phyloP scores from a whole-genome alignment of 2,329 filamentous ascomycete species.

The Tolypocladium ophioglossoides region DNA sequence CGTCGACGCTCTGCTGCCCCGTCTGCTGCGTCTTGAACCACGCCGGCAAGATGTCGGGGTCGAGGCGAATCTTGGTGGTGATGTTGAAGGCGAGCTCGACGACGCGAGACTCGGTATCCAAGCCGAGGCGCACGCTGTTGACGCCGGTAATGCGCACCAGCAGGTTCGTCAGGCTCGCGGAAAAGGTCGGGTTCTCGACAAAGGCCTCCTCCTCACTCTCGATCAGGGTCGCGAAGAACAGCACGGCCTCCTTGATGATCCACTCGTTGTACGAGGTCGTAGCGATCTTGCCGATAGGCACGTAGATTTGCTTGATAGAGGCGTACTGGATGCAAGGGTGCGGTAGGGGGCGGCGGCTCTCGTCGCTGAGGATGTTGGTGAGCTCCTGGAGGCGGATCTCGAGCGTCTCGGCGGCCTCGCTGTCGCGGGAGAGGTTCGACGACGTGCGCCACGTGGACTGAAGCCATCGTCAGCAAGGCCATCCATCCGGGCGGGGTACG shows the following conservation, averaged over 20 bases:
- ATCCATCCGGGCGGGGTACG: neutral
- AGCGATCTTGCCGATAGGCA: constrained; percentile 81
- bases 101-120: constrained; percentile 77
- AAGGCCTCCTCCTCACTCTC: constrained; percentile 97
- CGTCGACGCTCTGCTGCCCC: constrained; percentile 18
- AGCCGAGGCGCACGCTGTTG: constrained; percentile 61
- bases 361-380: constrained; percentile 70
- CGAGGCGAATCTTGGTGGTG: constrained; percentile 86
- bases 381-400: constrained; percentile 53
- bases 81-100: constrained; percentile 94
- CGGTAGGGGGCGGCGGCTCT: constrained; percentile 76
- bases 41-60: constrained; percentile 74
- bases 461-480: neutral
- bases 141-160: constrained; percentile 67
- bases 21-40: constrained; percentile 68
- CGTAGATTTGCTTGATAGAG: constrained; percentile 77
- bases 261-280: constrained; percentile 74
- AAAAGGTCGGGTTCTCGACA: constrained; percentile 76
- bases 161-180: constrained; percentile 77
- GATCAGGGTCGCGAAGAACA: constrained; percentile 82
- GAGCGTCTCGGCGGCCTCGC: constrained; percentile 51
- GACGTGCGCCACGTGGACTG: constrained; percentile 49
- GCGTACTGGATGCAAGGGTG: constrained; percentile 89
- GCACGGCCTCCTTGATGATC: constrained; percentile 74
- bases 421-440: constrained; percentile 48